Evolutionary conservation across 1,284 basidiomycete genomes (phyloP), one percentile per base, ranked within the genome.

Genomic region (Albatrellus sp.): DNA sequence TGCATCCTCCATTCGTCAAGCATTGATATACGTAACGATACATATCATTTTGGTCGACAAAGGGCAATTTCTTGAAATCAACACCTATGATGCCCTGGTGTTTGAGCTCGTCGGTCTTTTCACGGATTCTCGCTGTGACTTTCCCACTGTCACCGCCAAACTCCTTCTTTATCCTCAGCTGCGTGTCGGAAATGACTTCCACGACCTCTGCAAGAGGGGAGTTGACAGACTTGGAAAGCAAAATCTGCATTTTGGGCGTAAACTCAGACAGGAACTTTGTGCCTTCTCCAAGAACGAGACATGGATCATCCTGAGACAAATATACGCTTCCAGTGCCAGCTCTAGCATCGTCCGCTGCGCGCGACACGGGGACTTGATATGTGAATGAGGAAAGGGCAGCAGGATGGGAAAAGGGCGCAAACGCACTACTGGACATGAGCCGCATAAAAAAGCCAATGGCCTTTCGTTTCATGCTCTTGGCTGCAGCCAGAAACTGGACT

Each of bases 41-140:
- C 82, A 98, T 98, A 50, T 90, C 79, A 49, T 87, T 79, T 62
- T 98, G 93, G 65, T 96, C 86, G 48, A 98, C 80, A 58, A 82
- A 82, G 1, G 90, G 89, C 47, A 96, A 63, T 34, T 69, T 70
- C 62, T 90, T 91, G 71, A 77, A 91, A 28, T 76, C 65, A 39
- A 90, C 52, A 0, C 90, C 90, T 20, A 63, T 62, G 37, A 68
- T 57, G 13, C 78, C 79, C 46, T 72, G 62, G 46, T 73, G 63
- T 46, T 70, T 69, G 24, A 71, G 53, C 55, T 85, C 80, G 41
- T 67, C 65, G 40, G 76, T 53, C 55, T 80, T 83, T 50, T 86
- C 81, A 46, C 80, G 70, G 39, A 91, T 68, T 35, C 76, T 73
- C 1, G 68, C 59, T 0, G 88, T 88, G 28, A 76, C 78, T 57